These are phyloP conservation scores for Ophiocordyceps camponoti-leonardi DNA, from an alignment of 2,329 filamentous ascomycete species.

Conservation along the genomic window DNA sequence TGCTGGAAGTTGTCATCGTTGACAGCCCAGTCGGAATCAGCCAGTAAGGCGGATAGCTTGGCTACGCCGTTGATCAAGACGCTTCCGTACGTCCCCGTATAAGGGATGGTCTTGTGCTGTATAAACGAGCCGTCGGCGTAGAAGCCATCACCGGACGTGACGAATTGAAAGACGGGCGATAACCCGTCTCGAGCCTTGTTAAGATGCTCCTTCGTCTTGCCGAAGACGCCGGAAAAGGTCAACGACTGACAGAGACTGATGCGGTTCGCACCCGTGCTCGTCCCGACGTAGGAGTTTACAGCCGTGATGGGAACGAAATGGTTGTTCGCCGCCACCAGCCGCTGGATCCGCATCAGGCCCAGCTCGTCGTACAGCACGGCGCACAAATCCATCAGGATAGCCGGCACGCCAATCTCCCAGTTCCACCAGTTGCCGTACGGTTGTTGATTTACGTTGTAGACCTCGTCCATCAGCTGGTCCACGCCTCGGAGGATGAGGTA, in stretches of 20 bases:
- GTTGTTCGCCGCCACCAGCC: not conserved
- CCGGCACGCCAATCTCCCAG: not conserved
- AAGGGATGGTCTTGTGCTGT: not conserved
- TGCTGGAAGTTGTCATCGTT: not conserved
- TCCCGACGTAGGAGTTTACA: not conserved
- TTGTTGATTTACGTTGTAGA: not conserved
- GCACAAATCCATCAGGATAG: not conserved
- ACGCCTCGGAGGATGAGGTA: not conserved
- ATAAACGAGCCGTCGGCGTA: not conserved
- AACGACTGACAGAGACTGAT: not conserved
- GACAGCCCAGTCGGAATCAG: not conserved
- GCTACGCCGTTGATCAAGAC: not conserved
- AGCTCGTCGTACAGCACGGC: not conserved
- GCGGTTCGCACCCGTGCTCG: not conserved
- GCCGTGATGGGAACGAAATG: not conserved
- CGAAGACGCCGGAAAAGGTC: not conserved
- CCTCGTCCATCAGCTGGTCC: not conserved
- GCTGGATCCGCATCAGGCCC: not conserved
- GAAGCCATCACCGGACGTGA: not conserved
- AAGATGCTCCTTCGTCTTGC: not conserved
- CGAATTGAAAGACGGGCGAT: not conserved
- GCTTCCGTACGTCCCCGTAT: not conserved
- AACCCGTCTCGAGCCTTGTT: not conserved
- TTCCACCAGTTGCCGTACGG: not conserved
- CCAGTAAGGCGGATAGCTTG: not conserved